phyloP scores from a whole-genome alignment of 1,284 basidiomycete species.

The Heterobasidion annosum region DNA sequence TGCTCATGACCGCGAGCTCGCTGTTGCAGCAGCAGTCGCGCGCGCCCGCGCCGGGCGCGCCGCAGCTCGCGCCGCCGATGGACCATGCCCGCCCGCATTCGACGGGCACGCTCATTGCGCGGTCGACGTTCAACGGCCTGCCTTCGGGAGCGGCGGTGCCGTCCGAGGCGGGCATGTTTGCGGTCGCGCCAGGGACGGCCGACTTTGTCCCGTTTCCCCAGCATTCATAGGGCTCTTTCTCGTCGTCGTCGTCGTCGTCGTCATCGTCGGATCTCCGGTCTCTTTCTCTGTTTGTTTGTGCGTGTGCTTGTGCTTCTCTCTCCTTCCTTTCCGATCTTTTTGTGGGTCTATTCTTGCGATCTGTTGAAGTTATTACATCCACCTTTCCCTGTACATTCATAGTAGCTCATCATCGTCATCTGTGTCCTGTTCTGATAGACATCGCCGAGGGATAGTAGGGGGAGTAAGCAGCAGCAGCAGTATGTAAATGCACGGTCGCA shows the following conservation, averaged over 20 bases:
- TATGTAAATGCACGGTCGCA: neutral
- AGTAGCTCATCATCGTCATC: neutral
- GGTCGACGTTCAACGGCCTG: constrained; percentile 7
- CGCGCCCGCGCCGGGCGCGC: constrained; percentile 6
- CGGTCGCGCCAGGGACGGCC: neutral
- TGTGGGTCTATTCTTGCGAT: neutral
- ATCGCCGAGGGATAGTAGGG: neutral
- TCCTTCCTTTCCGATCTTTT: constrained; percentile 3
- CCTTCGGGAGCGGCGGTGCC: constrained; percentile 1
- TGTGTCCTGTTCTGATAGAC: constrained; percentile 1
- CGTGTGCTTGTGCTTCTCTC: neutral
- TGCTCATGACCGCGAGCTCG: constrained; percentile 56
- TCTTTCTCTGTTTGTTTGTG: neutral
- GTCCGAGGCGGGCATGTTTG: constrained; percentile 5
- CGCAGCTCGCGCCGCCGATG: constrained; percentile 1
- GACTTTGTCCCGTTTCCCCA: constrained; percentile 8
- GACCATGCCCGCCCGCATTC: constrained; percentile 1
- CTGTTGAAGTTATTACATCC: constrained; percentile 4
- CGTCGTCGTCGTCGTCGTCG: neutral
- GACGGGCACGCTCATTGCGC: constrained; percentile 14
- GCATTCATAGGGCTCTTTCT: constrained; percentile 6
- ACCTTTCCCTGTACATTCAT: constrained; percentile 5
- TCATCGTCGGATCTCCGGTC: neutral
- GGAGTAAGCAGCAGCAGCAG: neutral
- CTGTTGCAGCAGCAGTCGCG: constrained; percentile 37